A percentile compares a stretch with the other conserved stretches of the same genome.
Evolutionary conservation across 2,329 filamentous ascomycete genomes (phyloP).

Genomic region (Verticillium alfalfae): DNA sequence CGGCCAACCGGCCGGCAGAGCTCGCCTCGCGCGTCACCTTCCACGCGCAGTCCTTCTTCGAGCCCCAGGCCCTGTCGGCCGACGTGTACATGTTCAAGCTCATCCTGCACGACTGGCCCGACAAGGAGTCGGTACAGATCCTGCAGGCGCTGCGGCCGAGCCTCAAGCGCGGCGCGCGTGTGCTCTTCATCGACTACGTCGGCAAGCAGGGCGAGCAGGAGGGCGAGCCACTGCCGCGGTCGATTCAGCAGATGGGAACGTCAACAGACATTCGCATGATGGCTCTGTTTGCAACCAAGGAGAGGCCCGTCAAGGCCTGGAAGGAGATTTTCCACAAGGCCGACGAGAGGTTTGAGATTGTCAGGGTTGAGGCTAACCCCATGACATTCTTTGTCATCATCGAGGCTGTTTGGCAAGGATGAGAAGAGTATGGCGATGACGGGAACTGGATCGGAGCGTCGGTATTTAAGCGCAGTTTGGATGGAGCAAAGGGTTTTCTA

Average conservation of each 20-base stretch:
- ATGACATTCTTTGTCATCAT: conserved; percentile 28
- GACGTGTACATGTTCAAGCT: conserved; percentile 48
- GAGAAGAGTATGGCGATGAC: neutral
- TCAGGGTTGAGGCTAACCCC: conserved; percentile 26
- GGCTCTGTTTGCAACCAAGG: conserved; percentile 41
- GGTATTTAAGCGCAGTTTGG: neutral
- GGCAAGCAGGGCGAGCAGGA: conserved; percentile 23
- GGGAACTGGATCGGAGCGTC: neutral
- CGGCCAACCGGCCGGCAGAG: conserved; percentile 25
- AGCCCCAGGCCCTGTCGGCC: conserved; percentile 29
- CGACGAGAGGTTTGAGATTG: conserved; percentile 38
- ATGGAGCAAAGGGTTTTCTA: neutral
- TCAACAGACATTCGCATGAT: conserved; percentile 45
- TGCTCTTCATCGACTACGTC: conserved; percentile 32
- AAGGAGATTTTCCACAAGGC: conserved; percentile 35
- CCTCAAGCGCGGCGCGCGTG: conserved; percentile 34
- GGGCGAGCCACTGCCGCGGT: conserved; percentile 20
- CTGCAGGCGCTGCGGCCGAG: conserved; percentile 34
- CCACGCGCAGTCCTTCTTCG: conserved; percentile 30
- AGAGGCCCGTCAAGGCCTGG: conserved; percentile 40
- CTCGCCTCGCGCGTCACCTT: conserved; percentile 27
- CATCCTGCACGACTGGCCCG: conserved; percentile 52
- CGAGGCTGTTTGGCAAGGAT: conserved; percentile 28
- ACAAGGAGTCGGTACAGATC: conserved; percentile 33
- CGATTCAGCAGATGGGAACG: conserved; percentile 30